Conservation (phyloP, 257 asterid genomes). For the Marsdenia floribunda region DNA sequence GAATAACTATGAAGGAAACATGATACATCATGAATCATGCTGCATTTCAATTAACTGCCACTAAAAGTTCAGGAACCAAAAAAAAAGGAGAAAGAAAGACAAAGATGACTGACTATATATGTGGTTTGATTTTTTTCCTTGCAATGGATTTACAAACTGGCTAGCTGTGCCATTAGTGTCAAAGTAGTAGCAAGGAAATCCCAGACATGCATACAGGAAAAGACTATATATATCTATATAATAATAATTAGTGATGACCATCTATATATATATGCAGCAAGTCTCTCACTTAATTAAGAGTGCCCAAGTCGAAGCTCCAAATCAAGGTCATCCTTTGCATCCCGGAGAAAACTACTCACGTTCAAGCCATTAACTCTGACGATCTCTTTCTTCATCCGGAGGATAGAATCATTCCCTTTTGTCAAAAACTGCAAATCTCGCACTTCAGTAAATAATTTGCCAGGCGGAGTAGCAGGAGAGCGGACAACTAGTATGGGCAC, state of each 20-base stretch:
- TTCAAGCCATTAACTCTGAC: slow-evolving; percentile 37
- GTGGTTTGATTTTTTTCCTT: too few relatives aligned
- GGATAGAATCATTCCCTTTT: slow-evolving; percentile 33
- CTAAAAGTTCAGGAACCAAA: not conserved
- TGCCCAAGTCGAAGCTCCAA: slow-evolving; percentile 80
- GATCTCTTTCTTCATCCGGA: slow-evolving; percentile 38
- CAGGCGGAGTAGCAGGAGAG: not conserved
- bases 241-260: not conserved
- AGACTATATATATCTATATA: too few relatives aligned
- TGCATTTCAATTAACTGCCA: too few relatives aligned
- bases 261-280: not conserved
- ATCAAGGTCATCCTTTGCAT: slow-evolving; percentile 49
- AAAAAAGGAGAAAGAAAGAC: not conserved
- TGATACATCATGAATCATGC: too few relatives aligned
- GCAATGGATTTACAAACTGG: too few relatives aligned
- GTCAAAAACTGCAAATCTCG: slow-evolving; percentile 16
- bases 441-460: slow-evolving; percentile 15
- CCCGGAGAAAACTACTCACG: slow-evolving; percentile 34
- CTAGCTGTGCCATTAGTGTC: too few relatives aligned
- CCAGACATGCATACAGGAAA: too few relatives aligned
- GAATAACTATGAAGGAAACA: too few relatives aligned
- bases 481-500: slow-evolving; percentile 1
- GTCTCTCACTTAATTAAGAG: slow-evolving; percentile 17
- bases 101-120: not conserved
- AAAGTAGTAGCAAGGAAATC: too few relatives aligned